These are phyloP conservation scores for Phytophthora melonis DNA, from an alignment of 352 stramenopile species.

Conservation along the genomic window DNA sequence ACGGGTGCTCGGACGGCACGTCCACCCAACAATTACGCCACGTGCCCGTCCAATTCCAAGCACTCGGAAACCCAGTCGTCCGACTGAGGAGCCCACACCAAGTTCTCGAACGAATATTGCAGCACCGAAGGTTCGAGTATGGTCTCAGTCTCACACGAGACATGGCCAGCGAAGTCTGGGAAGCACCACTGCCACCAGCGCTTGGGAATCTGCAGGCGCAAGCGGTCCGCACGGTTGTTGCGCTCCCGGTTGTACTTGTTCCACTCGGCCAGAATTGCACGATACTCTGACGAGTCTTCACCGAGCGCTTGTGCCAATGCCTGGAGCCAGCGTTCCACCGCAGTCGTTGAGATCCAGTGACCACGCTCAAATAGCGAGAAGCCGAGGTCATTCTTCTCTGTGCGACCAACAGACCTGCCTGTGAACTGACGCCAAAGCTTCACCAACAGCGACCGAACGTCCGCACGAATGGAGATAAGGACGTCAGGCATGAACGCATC, in stretches of 20 bases:
- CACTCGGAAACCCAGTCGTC: no score
- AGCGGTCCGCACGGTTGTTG: background rate
- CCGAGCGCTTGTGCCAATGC: background rate
- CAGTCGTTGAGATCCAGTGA: background rate
- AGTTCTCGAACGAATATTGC: no score
- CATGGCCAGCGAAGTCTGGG: no score
- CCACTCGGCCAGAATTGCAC: background rate
- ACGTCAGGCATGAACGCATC: background rate
- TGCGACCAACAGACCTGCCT: background rate
- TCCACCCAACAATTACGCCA: no score
- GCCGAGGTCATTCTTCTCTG: background rate
- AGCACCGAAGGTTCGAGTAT: no score
- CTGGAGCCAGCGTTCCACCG: background rate
- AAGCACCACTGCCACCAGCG: background rate
- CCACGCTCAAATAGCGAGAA: background rate
- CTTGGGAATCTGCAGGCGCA: background rate
- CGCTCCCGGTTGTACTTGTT: background rate
- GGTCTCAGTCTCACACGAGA: background rate
- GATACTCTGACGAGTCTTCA: background rate
- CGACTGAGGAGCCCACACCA: no score
- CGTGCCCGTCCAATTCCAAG: no score
- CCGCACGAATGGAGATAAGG: background rate
- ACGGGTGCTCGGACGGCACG: no score
- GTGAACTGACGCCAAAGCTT: background rate
- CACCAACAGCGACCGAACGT: background rate